Percentiles rank a stretch among this genome's conserved stretches.
These are phyloP conservation scores for Termitomyces bulborhizus DNA, from an alignment of 768 basidiomycete genomes.

Conservation along the genomic window DNA sequence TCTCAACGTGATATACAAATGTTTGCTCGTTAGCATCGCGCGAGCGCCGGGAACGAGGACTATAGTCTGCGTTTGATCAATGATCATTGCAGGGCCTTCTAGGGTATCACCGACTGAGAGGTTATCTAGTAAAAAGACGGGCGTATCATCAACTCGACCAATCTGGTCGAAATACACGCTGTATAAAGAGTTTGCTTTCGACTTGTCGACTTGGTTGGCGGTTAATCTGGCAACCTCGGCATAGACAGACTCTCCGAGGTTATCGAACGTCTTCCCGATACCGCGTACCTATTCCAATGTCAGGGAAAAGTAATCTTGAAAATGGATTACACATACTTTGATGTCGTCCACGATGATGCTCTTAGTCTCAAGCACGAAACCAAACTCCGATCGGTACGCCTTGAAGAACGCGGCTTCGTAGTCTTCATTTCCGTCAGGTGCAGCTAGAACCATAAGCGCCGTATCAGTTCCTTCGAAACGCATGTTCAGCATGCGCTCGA, in stretches of 20 bases:
- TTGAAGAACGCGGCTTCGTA: slow-evolving; percentile 77
- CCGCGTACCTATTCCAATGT: slow-evolving; percentile 59
- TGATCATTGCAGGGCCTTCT: slow-evolving; percentile 87
- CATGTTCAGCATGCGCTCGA: slow-evolving; percentile 88
- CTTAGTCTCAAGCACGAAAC: slow-evolving; percentile 85
- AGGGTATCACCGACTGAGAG: slow-evolving; percentile 67
- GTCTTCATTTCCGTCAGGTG: slow-evolving; percentile 57
- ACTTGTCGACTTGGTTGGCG: slow-evolving; percentile 30
- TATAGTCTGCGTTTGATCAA: slow-evolving; percentile 94
- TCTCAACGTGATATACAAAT: slow-evolving; percentile 52
- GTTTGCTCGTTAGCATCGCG: slow-evolving; percentile 62
- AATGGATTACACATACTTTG: slow-evolving; percentile 46
- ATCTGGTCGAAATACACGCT: slow-evolving; percentile 81
- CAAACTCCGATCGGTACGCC: slow-evolving; percentile 83
- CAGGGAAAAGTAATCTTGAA: background rate
- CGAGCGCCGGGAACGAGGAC: slow-evolving; percentile 73
- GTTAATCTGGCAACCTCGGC: slow-evolving; percentile 57
- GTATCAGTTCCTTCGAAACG: slow-evolving; percentile 94
- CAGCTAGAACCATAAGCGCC: slow-evolving; percentile 78
- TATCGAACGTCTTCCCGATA: slow-evolving; percentile 85
- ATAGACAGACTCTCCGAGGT: slow-evolving; percentile 74
- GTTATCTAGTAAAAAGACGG: slow-evolving; percentile 67
- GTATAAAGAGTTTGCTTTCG: slow-evolving; percentile 44
- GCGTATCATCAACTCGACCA: slow-evolving; percentile 72
- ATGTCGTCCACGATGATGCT: slow-evolving; percentile 85